Percentiles rank a stretch among this genome's conserved stretches.
Conservation (phyloP, 768 basidiomycete species). For the Russula olivacea region DNA sequence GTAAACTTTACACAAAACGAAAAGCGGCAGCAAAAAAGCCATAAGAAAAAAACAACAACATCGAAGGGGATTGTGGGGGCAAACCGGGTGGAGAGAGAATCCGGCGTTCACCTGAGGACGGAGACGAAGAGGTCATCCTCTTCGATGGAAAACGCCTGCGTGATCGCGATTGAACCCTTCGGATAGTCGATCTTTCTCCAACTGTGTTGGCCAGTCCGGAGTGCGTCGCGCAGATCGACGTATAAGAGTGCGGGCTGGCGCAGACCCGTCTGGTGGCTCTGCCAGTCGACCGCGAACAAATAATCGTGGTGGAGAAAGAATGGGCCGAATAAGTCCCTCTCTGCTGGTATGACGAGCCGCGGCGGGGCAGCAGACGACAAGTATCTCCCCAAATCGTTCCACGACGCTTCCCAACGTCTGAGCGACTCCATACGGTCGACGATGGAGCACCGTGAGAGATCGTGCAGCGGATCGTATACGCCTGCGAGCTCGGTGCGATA, state of each 20-base stretch:
- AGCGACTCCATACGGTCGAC: conserved; percentile 7
- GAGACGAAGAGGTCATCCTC: conserved; percentile 21
- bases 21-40: neutral
- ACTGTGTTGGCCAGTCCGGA: neutral
- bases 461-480: conserved; percentile 2
- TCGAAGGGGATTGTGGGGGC: neutral
- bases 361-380: neutral
- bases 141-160: conserved; percentile 12
- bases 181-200: conserved; percentile 20
- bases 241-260: conserved; percentile 3
- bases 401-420: conserved; percentile 12
- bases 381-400: conserved; percentile 2
- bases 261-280: neutral
- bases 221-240: conserved; percentile 15
- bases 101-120: conserved; percentile 12
- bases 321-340: conserved; percentile 13
- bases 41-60: neutral
- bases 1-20: conserved; percentile 1
- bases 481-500: conserved; percentile 1
- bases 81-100: neutral
- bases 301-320: conserved; percentile 18
- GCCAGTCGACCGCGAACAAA: conserved; percentile 13
- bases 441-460: conserved; percentile 3
- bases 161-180: conserved; percentile 9
- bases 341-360: conserved; percentile 9